Base-by-base conservation (phyloP, 495 filamentous ascomycete species). In the Penicillium waksmanii region DNA sequence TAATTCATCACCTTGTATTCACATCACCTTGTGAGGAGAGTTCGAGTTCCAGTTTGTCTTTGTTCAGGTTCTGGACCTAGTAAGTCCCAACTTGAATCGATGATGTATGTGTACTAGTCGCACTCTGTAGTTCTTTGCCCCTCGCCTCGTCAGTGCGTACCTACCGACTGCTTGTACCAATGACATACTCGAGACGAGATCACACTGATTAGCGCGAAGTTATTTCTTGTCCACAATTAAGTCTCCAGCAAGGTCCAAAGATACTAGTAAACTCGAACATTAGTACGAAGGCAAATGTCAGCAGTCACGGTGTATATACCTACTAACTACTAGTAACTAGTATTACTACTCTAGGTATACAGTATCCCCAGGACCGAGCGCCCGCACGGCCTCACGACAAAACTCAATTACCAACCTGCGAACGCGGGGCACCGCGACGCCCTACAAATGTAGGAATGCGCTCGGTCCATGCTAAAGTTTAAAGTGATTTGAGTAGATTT, bases 1-100 rank as follows among this genome's bases (percentile, higher is more conserved):
- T 62, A 38, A 46, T 50, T 47, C 17, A 44, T 53, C 54, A 42
- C 55, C 15, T 57, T 38, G 27, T 53, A n/a, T 54, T 60, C 25
- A 33, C 27, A 23, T 23, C 23, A 12, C 36, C 15, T 9, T 38
- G 36, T 38, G 36, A 38, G 36, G 36, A 38, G 3, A 38, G 36
- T 38, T 15, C 35, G 4, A 38, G 35, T n/a, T 31, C 27, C 5
- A 31, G 27, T 31, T 31, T 31, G 27, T 31, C 27, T 31, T 31
- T 31, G 27, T 42, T 43, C 43, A 33, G 18, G 19, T 54, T 40
- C 27, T 31, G 27, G 27, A 31, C 27, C 27, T 9, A 31, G 27
- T 23, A 23, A 3, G 23, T 6, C 8, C 27, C 27, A 31, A 31
- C 27, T 31, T 31, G 27, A 31, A 6, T 31, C 27, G 5, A 9